These are phyloP conservation scores for Plenodomus tracheiphilus DNA, from an alignment of 2,329 filamentous ascomycete species.

Conservation along the genomic window DNA sequence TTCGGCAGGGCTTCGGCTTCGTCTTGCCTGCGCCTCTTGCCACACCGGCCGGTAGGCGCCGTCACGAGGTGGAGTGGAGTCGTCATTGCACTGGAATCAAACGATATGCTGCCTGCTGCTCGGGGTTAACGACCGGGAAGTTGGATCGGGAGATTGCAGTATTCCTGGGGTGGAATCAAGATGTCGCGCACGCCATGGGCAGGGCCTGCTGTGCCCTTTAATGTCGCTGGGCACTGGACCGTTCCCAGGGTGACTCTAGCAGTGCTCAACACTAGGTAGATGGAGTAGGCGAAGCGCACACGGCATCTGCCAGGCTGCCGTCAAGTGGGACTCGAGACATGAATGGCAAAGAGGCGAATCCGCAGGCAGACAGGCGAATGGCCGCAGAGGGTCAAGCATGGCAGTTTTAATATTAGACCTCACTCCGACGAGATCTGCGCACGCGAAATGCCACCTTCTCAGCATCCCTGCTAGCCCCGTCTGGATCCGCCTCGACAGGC, in stretches of 20 bases:
- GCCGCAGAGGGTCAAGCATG: slow-evolving; percentile 8
- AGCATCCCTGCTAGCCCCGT: slow-evolving; percentile 30
- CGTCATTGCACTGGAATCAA: slow-evolving; percentile 11
- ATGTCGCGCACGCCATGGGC: slow-evolving; percentile 24
- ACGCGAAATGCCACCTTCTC: slow-evolving; percentile 23
- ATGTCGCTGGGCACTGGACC: too few relatives aligned
- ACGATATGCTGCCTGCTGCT: slow-evolving; percentile 9
- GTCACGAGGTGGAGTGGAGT: not conserved
- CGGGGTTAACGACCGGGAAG: slow-evolving; percentile 11
- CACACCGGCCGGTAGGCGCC: not conserved
- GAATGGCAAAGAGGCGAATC: too few relatives aligned
- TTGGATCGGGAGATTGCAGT: slow-evolving; percentile 12
- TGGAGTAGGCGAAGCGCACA: too few relatives aligned
- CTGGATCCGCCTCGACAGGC: slow-evolving; percentile 20
- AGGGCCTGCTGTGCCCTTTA: too few relatives aligned
- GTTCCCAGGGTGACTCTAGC: too few relatives aligned
- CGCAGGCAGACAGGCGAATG: slow-evolving; percentile 13
- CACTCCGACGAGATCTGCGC: slow-evolving; percentile 21
- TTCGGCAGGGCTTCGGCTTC: not conserved
- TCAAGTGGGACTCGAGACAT: not conserved
- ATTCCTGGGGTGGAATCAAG: slow-evolving; percentile 13
- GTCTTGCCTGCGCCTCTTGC: not conserved
- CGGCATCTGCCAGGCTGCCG: slow-evolving; percentile 7
- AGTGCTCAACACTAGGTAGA: too few relatives aligned
- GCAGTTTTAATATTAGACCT: slow-evolving; percentile 27